Percentiles rank a stretch among this genome's conserved stretches.
Evolutionary conservation across 1,284 basidiomycete genomes (phyloP).

Genomic region (Trichosporon sp.): DNA sequence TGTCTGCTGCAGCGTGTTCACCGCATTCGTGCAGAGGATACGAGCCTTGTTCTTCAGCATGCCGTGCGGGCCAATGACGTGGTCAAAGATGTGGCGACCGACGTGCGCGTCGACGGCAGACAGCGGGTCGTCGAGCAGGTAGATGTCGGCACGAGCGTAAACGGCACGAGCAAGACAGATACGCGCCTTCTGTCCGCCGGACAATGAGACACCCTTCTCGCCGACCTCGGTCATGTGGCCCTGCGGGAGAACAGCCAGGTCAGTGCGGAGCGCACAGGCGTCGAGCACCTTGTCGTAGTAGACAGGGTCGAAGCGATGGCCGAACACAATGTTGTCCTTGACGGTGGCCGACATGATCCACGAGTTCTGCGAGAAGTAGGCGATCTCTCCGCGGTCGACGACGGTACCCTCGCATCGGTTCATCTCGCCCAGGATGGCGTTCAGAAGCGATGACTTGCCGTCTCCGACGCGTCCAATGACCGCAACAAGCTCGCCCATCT

Average conservation of each 20-base stretch:
- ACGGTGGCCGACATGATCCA: constrained; percentile 83
- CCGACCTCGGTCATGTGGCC: constrained; percentile 74
- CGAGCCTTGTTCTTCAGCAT: constrained; percentile 79
- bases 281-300: constrained; percentile 43
- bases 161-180: constrained; percentile 58
- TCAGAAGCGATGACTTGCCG: constrained; percentile 65
- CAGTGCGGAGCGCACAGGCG: constrained; percentile 79
- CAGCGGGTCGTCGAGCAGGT: constrained; percentile 57
- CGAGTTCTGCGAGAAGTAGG: constrained; percentile 84
- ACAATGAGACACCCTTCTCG: constrained; percentile 55
- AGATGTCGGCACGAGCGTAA: constrained; percentile 59
- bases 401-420: constrained; percentile 67
- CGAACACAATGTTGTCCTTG: constrained; percentile 85
- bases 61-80: constrained; percentile 84
- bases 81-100: constrained; percentile 62
- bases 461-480: constrained; percentile 86
- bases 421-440: constrained; percentile 72
- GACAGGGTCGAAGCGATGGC: constrained; percentile 73
- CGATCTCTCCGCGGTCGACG: constrained; percentile 66
- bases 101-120: constrained; percentile 65
- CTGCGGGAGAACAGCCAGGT: constrained; percentile 67
- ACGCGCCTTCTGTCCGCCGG: constrained; percentile 61
- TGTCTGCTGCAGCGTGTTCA: constrained; percentile 75
- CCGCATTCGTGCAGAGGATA: constrained; percentile 78
- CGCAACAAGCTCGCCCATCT: constrained; percentile 81